Evolutionary conservation across 257 asterid genomes (phyloP), one percentile per base, ranked within the genome.

Genomic region (Fraxinus cuspidata): DNA sequence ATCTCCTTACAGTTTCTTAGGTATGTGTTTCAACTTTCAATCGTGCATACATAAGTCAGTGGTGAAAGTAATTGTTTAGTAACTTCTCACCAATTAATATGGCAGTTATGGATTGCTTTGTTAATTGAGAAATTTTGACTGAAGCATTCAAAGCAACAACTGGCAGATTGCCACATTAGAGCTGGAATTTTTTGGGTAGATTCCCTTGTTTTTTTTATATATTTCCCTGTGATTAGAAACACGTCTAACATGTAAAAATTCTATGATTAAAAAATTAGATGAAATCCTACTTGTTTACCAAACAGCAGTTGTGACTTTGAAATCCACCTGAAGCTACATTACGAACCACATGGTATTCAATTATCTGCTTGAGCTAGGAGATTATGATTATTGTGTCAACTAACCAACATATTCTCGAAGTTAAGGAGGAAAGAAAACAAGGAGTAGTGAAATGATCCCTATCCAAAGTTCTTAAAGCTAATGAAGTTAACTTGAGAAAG

Each of bases 121-220:
- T 27, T 42, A 42, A 18, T 49, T 73, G 18, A 73, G 25, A 73
- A 79, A 18, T 51, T 79, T 35, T 4, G 29, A 2, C 32, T 27
- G 42, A 4, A 79, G 72, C 70, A 71, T 71, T 71, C 42, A 47
- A 56, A 58, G 72, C 47, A 37, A 63, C 44, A 37, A 65, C 60
- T 15, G 29, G 16, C n/a, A 29, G 4, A 58, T 32, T 31, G 75
- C 18, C 56, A n/a, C n/a, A 27, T 21, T 66, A 70, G 64, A 40
- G 60, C 5, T 51, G 44, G 21, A 63, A 53, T 10, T 44, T 21
- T 70, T 58, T 58, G 66, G 66, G 58, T 23, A 67, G 29, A 16
- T 12, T 18, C 64, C 81, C 58, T 25, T 3, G 9, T 9, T 58
- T 28, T 19, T 40, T 40, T 23, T 29, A 18, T 19, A 42, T 8